These are phyloP conservation scores for Volutella citrinella DNA, from an alignment of 2,329 filamentous ascomycete genomes.

Conservation along the genomic window DNA sequence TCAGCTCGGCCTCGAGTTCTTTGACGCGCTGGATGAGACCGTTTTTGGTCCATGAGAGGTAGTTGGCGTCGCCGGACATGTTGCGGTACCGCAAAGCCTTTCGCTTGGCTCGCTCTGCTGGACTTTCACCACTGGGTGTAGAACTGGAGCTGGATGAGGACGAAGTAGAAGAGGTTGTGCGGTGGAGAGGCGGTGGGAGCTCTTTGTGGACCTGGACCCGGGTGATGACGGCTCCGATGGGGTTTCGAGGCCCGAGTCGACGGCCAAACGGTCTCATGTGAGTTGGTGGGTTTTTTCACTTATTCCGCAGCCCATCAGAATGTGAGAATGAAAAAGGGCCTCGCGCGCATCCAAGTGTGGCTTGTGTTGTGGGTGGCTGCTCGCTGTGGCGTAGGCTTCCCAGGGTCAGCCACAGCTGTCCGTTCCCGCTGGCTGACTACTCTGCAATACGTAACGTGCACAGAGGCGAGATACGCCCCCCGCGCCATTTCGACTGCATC, in stretches of 20 bases:
- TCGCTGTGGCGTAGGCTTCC: slow-evolving; percentile 10
- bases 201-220: slow-evolving; percentile 11
- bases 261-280: slow-evolving; percentile 27
- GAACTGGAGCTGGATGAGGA: slow-evolving; percentile 4
- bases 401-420: slow-evolving; percentile 15
- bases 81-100: slow-evolving; percentile 19
- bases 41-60: slow-evolving; percentile 65
- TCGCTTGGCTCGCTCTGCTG: slow-evolving; percentile 9
- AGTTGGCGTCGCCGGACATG: slow-evolving; percentile 41
- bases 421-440: background rate
- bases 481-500: slow-evolving; percentile 6
- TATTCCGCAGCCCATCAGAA: slow-evolving; percentile 22
- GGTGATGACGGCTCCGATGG: slow-evolving; percentile 17
- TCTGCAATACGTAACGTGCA: no score
- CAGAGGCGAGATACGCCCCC: slow-evolving; percentile 1
- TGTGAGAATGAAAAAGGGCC: slow-evolving; percentile 21
- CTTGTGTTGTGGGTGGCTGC: slow-evolving; percentile 2
- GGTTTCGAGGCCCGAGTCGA: slow-evolving; percentile 24
- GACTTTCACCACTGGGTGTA: slow-evolving; percentile 22
- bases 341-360: slow-evolving; percentile 18
- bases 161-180: slow-evolving; percentile 7
- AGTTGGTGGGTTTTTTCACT: slow-evolving; percentile 22
- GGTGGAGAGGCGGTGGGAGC: background rate
- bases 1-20: slow-evolving; percentile 64
- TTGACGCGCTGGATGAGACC: slow-evolving; percentile 67